These are phyloP conservation scores for Aethionema arabicum DNA, from an alignment of 345 rosid genomes.

Conservation along the genomic window DNA sequence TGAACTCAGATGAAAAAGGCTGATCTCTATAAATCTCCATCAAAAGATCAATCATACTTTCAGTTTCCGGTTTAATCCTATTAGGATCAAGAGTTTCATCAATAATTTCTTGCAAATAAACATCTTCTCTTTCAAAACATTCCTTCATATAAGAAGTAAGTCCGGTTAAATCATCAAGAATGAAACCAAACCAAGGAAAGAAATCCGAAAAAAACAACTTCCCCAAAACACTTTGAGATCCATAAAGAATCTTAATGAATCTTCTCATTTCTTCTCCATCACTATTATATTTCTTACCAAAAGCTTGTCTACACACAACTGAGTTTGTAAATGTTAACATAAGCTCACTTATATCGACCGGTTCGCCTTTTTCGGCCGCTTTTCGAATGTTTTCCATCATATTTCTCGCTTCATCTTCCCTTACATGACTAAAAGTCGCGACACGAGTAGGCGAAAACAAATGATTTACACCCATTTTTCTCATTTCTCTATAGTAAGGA, in stretches of 20 bases:
- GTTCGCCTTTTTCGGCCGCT: slow-evolving; percentile 16
- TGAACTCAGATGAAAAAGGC: slow-evolving; percentile 30
- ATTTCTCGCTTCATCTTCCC: slow-evolving; percentile 36
- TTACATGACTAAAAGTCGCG: slow-evolving; percentile 34
- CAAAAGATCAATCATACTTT: slow-evolving; percentile 39
- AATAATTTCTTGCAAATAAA: slow-evolving; percentile 35
- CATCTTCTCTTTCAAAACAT: slow-evolving; percentile 30
- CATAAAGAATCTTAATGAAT: slow-evolving; percentile 36
- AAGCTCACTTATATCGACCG: slow-evolving; percentile 34
- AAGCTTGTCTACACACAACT: slow-evolving; percentile 39
- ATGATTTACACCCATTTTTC: slow-evolving; percentile 38
- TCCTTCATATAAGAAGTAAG: slow-evolving; percentile 33
- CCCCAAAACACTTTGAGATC: slow-evolving; percentile 34
- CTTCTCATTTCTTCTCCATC: slow-evolving; percentile 37
- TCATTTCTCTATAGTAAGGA: slow-evolving; percentile 37
- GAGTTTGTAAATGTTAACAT: slow-evolving; percentile 37
- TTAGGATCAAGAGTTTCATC: slow-evolving; percentile 38
- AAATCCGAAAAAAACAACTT: slow-evolving; percentile 36
- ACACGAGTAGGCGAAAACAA: slow-evolving; percentile 37
- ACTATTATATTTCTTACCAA: slow-evolving; percentile 42
- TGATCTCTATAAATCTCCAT: slow-evolving; percentile 25
- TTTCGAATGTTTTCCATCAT: slow-evolving; percentile 33
- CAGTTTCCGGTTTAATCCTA: slow-evolving; percentile 35
- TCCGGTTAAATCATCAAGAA: slow-evolving; percentile 36
- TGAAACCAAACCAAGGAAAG: slow-evolving; percentile 27